Evolutionary conservation across 1,284 basidiomycete genomes (phyloP).

Genomic region (Ustilago tritici): DNA sequence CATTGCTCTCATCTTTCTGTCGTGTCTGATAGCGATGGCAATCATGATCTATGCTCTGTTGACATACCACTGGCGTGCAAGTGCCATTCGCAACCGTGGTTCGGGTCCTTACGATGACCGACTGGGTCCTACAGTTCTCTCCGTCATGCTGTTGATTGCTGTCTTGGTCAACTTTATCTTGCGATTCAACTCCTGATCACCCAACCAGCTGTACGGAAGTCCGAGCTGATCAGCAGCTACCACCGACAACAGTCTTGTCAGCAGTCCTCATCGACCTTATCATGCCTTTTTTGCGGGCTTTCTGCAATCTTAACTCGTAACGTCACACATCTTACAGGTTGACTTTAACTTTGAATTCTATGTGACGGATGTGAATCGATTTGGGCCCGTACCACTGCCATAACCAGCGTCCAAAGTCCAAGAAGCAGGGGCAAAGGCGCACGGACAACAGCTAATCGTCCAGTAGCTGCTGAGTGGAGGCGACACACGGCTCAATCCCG

Average conservation of each 20-base stretch:
- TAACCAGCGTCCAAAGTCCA: not conserved
- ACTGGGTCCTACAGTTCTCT: slow-evolving; percentile 72
- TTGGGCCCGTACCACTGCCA: not conserved
- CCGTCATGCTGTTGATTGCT: slow-evolving; percentile 68
- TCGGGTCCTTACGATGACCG: slow-evolving; percentile 97
- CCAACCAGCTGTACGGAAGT: not conserved
- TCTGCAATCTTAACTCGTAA: not conserved
- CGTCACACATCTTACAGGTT: not conserved
- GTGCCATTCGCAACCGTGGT: slow-evolving; percentile 89
- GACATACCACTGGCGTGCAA: slow-evolving; percentile 95
- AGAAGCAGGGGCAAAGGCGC: not conserved
- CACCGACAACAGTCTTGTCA: not conserved
- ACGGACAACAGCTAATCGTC: no score
- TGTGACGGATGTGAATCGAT: not conserved
- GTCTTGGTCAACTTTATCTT: slow-evolving; percentile 70
- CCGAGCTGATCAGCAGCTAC: not conserved
- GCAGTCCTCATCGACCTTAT: not conserved
- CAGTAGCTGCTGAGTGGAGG: no score
- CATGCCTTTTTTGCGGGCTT: not conserved
- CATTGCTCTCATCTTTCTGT: not conserved
- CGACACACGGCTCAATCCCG: no score
- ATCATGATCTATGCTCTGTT: slow-evolving; percentile 96
- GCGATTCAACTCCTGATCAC: slow-evolving; percentile 58
- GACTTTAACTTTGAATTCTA: not conserved
- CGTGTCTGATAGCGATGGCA: slow-evolving; percentile 79